Base-by-base conservation (phyloP, 306 rosid genomes). In the Coriaria nepalensis region DNA sequence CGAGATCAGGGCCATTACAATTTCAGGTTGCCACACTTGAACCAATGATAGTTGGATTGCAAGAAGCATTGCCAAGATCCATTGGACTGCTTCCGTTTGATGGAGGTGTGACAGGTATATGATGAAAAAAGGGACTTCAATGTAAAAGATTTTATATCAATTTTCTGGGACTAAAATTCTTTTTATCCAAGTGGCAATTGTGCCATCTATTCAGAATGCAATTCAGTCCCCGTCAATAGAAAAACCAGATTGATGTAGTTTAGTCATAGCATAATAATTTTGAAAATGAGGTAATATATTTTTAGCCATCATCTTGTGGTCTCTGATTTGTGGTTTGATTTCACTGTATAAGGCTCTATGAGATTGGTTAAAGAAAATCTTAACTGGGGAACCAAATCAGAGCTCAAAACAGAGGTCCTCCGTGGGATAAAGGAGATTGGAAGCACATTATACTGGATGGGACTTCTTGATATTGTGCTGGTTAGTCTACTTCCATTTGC, bases 51-150 rank as follows among this genome's bases (percentile, higher is more conserved):
- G 72, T 80, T 20, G 95, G 93, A 63, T 56, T 84, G 68, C 97
- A 90, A 77, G 97, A 90, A 62, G 84, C 87, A 57, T 63, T 90
- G 68, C 97, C 95, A 45, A 90, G 83, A 69, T 81, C 95, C 56
- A 84, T 90, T 50, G 93, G 97, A 56, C 73, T 90, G 66, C 84
- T 90, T 73, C 95, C 97, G 50, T 90, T 90, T 55, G 97, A 90
- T 73, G 95, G 95, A 45, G 97, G 93, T 10, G 90, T 90, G 66
- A 50, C 87, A 79, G 93, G 97, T 90, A 65, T 52, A 36, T 58
- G 53, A 60, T 35, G 51, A 20, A 20, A 20, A 55, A 54, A 55
- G 13, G 50, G 42, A 8, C 13, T 12, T 42, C 33, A 11, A 44
- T 4, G 13, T 42, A 41, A 43, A 11, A 32, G n/a, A 11, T 32